phyloP scores from a whole-genome alignment of 2,329 filamentous ascomycete genomes.

The Byssothecium circinans region DNA sequence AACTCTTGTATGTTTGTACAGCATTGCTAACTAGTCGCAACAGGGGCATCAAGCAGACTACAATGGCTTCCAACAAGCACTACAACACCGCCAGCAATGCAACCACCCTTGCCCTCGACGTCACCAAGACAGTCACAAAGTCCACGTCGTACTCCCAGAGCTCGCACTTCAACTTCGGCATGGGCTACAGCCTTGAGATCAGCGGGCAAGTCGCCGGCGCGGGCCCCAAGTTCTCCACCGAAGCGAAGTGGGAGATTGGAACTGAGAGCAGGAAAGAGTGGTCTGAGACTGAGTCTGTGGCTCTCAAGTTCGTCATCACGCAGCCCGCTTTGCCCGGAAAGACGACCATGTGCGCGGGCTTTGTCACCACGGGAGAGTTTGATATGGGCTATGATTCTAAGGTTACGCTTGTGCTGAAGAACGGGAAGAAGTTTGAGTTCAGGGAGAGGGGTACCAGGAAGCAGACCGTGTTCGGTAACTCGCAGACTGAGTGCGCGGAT shows the following conservation, averaged over 20 bases:
- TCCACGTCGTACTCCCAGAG: conserved; percentile 3
- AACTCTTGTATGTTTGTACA: not conserved
- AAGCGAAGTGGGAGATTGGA: not conserved
- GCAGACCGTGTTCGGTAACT: not conserved
- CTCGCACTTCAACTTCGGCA: not conserved
- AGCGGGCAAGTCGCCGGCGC: conserved; percentile 7
- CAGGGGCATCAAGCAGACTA: conserved; percentile 2
- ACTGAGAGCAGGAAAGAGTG: conserved; percentile 1
- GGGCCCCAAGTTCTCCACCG: not conserved
- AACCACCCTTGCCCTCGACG: not conserved
- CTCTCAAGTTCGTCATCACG: not conserved
- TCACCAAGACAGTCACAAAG: not conserved
- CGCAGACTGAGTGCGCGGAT: conserved; percentile 3
- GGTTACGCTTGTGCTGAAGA: conserved; percentile 2
- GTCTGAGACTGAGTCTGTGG: not conserved
- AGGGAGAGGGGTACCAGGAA: conserved; percentile 4
- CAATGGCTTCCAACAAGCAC: not conserved
- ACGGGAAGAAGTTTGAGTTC: conserved; percentile 3
- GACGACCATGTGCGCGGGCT: conserved; percentile 7
- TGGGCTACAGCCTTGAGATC: conserved; percentile 4
- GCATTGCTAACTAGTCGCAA: too few relatives aligned
- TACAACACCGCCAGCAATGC: conserved; percentile 3
- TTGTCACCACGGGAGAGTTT: conserved; percentile 1
- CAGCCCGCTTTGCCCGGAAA: not conserved
- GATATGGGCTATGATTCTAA: conserved; percentile 5